A percentile compares a stretch with the other conserved stretches of the same genome.
These are phyloP conservation scores for Wallacemonas sp. DNA, from an alignment of 208 protist genomes.

Conservation along the genomic window DNA sequence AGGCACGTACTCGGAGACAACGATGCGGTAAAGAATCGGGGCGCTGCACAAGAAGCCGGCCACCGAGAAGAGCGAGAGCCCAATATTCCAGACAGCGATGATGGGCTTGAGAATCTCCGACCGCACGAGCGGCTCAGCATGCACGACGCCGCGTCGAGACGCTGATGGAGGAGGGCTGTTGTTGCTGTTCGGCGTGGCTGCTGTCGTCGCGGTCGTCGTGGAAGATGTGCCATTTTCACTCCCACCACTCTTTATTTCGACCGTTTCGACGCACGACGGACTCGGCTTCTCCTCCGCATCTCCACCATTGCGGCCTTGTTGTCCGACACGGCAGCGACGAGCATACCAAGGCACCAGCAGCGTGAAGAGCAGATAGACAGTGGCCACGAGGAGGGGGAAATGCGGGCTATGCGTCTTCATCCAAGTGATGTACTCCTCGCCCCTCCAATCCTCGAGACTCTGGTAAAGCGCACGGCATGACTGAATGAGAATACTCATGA, in stretches of 20 bases:
- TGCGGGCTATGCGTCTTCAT: slow-evolving; percentile 28
- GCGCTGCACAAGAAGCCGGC: slow-evolving; percentile 53
- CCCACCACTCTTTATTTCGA: too few species aligned
- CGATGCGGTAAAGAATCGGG: slow-evolving; percentile 36
- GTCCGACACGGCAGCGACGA: not conserved
- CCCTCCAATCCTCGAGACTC: slow-evolving; percentile 26
- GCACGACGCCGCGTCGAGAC: not conserved
- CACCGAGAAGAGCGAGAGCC: slow-evolving; percentile 66
- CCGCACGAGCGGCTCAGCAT: slow-evolving; percentile 14
- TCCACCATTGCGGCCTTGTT: not conserved
- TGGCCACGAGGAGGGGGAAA: slow-evolving; percentile 24
- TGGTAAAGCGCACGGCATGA: not conserved
- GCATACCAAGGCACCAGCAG: slow-evolving; percentile 31
- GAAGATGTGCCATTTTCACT: too few species aligned
- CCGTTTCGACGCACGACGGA: not conserved
- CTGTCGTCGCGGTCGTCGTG: not conserved
- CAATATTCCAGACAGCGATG: slow-evolving; percentile 75
- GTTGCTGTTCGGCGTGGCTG: not conserved
- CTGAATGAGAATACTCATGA: not conserved
- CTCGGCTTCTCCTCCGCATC: slow-evolving; percentile 1
- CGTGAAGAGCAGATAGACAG: slow-evolving; percentile 42
- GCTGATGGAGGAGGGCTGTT: not conserved
- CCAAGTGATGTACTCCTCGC: slow-evolving; percentile 28
- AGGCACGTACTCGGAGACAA: slow-evolving; percentile 26
- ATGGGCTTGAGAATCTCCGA: slow-evolving; percentile 15